Conservation (phyloP, 306 rosid genomes). For the Datisca glomerata region DNA sequence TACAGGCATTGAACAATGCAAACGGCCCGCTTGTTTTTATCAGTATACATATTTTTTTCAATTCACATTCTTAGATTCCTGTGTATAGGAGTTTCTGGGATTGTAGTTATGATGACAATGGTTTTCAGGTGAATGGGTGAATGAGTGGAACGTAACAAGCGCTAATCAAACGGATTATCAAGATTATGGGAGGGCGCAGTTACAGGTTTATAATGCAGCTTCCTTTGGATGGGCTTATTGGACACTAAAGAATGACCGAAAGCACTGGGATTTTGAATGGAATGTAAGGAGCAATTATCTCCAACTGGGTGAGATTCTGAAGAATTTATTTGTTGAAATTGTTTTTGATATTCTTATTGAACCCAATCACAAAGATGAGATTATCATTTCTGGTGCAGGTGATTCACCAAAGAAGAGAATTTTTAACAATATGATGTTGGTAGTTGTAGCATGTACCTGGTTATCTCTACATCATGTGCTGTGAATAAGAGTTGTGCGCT, state of each 20-base stretch:
- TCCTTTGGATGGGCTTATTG: constrained; percentile 90
- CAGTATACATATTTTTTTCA: constrained; percentile 19
- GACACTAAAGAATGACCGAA: constrained; percentile 65
- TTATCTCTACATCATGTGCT: too few species aligned
- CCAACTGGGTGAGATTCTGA: constrained; percentile 39
- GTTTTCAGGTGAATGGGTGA: constrained; percentile 42
- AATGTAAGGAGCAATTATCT: constrained; percentile 62
- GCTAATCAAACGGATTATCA: constrained; percentile 57
- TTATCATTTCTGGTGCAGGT: too few species aligned
- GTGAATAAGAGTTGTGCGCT: too few species aligned
- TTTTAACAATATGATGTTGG: too few species aligned
- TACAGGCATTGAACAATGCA: constrained; percentile 50
- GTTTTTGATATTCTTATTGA: not conserved
- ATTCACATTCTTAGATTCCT: too few species aligned
- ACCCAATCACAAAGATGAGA: too few species aligned
- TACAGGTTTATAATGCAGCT: constrained; percentile 60
- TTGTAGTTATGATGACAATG: too few species aligned
- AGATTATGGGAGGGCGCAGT: constrained; percentile 62
- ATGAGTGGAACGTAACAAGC: constrained; percentile 37
- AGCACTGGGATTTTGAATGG: constrained; percentile 92
- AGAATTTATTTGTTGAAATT: not conserved
- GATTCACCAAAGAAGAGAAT: too few species aligned
- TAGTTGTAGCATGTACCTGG: too few species aligned
- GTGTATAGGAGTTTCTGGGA: too few species aligned
- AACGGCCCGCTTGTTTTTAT: constrained; percentile 69